Conservation (phyloP, 345 rosid species). For the Hypericum perforatum region DNA sequence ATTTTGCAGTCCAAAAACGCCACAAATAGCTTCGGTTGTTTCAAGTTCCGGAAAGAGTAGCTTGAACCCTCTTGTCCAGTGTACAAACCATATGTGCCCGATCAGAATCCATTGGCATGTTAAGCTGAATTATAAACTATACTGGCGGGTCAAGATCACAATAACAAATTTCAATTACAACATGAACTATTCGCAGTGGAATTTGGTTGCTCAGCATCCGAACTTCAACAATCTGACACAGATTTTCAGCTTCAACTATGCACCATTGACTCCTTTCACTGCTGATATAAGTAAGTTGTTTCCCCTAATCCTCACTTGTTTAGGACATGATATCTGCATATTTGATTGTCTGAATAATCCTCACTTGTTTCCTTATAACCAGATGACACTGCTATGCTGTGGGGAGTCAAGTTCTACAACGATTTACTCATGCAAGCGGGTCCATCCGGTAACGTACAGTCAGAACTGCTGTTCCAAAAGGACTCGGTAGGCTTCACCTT, state of each 20-base stretch:
- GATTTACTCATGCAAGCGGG: constrained; percentile 78
- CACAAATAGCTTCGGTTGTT: constrained; percentile 57
- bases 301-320: too few relatives aligned
- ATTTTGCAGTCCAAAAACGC: constrained; percentile 42
- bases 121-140: constrained; percentile 63
- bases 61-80: constrained; percentile 48
- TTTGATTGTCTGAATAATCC: neutral
- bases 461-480: constrained; percentile 77
- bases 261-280: constrained; percentile 50
- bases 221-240: constrained; percentile 65
- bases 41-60: constrained; percentile 31
- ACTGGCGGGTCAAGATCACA: constrained; percentile 77
- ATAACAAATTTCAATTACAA: constrained; percentile 75
- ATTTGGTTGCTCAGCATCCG: constrained; percentile 75
- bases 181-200: constrained; percentile 77
- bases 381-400: constrained; percentile 86
- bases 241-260: constrained; percentile 61
- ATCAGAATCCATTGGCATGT: constrained; percentile 88
- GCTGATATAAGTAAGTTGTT: constrained; percentile 45
- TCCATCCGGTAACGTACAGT: constrained; percentile 67
- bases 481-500: constrained; percentile 50
- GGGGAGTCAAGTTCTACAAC: constrained; percentile 70
- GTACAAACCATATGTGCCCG: constrained; percentile 94
- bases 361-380: constrained; percentile 8
- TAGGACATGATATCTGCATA: too few relatives aligned